A percentile compares a stretch with the other conserved stretches of the same genome.
These are phyloP conservation scores for Chalciporus sphaerocephalus DNA, from an alignment of 768 basidiomycete genomes.

Conservation along the genomic window DNA sequence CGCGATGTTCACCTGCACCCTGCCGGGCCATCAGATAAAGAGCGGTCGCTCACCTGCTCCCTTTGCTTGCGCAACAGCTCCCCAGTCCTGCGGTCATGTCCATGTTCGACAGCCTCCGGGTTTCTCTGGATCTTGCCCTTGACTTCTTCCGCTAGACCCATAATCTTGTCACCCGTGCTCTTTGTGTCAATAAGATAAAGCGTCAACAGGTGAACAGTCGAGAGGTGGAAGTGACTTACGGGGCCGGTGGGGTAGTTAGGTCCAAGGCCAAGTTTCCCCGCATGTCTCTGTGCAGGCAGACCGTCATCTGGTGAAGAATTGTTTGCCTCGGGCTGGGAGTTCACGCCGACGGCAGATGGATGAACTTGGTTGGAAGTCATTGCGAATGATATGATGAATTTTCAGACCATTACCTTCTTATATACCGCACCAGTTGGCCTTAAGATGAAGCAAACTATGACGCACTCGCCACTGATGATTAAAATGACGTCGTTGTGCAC, in stretches of 20 bases:
- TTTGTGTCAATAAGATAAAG: conserved; percentile 1
- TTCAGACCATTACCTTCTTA: neutral
- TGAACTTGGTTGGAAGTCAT: conserved; percentile 17
- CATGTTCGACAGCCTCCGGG: conserved; percentile 36
- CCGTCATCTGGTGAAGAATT: neutral
- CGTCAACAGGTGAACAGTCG: too few relatives aligned
- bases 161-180: conserved; percentile 34
- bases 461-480: neutral
- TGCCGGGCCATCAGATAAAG: neutral
- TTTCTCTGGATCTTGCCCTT: conserved; percentile 37
- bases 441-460: neutral
- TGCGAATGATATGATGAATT: neutral
- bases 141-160: conserved; percentile 36
- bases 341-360: conserved; percentile 16
- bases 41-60: conserved; percentile 19
- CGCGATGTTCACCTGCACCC: neutral
- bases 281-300: conserved; percentile 39
- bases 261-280: conserved; percentile 40
- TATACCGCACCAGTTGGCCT: neutral
- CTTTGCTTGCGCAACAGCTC: conserved; percentile 36
- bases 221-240: conserved; percentile 19
- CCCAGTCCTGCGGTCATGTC: conserved; percentile 38
- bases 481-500: neutral
- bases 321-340: conserved; percentile 3
- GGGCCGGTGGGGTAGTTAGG: conserved; percentile 31